Evolutionary conservation across 306 rosid genomes (phyloP).

Genomic region (Quercus ilex): DNA sequence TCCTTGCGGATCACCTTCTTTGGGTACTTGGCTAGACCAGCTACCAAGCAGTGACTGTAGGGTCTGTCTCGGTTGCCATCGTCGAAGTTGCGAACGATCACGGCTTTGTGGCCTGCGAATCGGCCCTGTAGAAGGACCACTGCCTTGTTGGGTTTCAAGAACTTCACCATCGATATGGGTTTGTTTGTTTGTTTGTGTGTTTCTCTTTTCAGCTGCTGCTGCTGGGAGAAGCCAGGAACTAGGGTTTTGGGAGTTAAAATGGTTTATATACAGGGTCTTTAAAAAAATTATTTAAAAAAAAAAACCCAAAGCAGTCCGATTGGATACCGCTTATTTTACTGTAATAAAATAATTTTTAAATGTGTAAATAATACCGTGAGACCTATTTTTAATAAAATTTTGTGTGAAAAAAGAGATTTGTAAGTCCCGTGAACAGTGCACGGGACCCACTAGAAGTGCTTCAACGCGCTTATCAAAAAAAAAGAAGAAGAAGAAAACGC

Average conservation of each 20-base stretch:
- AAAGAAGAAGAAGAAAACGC: too few relatives aligned
- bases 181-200: too few relatives aligned
- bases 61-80: constrained; percentile 32
- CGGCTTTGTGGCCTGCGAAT: constrained; percentile 29
- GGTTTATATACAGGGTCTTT: too few relatives aligned
- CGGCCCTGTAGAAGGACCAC: constrained; percentile 29
- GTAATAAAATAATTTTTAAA: too few relatives aligned
- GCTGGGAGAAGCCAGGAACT: too few relatives aligned
- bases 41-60: constrained; percentile 30
- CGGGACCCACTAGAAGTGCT: fast-evolving
- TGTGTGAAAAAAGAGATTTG: too few relatives aligned
- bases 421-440: fast-evolving
- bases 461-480: too few relatives aligned
- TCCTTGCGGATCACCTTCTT: constrained; percentile 32
- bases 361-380: fast-evolving
- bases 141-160: constrained; percentile 24
- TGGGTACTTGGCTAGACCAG: constrained; percentile 27
- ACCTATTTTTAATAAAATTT: too few relatives aligned
- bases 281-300: too few relatives aligned
- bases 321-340: too few relatives aligned
- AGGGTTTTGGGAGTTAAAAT: too few relatives aligned
- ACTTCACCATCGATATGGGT: constrained; percentile 19
- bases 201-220: too few relatives aligned
- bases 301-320: fast-evolving
- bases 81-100: constrained; percentile 25